Base-by-base conservation (phyloP, 352 stramenopile species). In the Globisporangium cederbergense region DNA sequence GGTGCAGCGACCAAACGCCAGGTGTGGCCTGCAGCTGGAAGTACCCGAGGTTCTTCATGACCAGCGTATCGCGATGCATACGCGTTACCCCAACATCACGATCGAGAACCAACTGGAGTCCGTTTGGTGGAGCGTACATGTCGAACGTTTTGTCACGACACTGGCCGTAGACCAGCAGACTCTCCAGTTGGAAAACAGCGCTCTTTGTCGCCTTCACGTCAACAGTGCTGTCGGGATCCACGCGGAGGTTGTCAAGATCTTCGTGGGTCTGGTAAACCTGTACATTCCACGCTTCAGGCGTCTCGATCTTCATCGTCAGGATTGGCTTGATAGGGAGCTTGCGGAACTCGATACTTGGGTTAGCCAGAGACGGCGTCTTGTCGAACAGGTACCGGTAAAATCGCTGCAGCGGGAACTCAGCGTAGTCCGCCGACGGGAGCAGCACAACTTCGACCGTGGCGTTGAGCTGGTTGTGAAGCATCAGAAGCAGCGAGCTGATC, bases 41-140 rank as follows among this genome's bases (percentile, higher is more conserved):
- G 83, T 99, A 99, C 14, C 97, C 98, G 34, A 98, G 75, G 75
- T 99, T 99, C 67, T 98, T 97, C 98, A 99, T 99, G 18, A 99
- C 98, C 4, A 99, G 68, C 14, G 98, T 99, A 68, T 99, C 98
- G 25, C 86, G 88, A 53, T 93, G 78, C 42, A 91, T 59, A 25
- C 73, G 72, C 30, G 73, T 61, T 52, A 60, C 73, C 10, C 78
- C 83, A 25, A 90, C 71, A n/a, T 89, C 76, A 22, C 84, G 87
- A 49, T 95, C 76, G 51, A 98, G 77, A 30, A 96, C 75, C 22
- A 98, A 66, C 70, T 98, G 95, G 11, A 98, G 77, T 0, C 95
- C 94, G 52, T 97, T 94, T 0, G 93, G 89, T 28, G 93, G 87
- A 10, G 77, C 71, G 62, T 89, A 92, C 72, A 79, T 76, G 51